These are phyloP conservation scores for Ophiostoma perfectum DNA, from an alignment of 2,329 filamentous ascomycete species.

Conservation along the genomic window DNA sequence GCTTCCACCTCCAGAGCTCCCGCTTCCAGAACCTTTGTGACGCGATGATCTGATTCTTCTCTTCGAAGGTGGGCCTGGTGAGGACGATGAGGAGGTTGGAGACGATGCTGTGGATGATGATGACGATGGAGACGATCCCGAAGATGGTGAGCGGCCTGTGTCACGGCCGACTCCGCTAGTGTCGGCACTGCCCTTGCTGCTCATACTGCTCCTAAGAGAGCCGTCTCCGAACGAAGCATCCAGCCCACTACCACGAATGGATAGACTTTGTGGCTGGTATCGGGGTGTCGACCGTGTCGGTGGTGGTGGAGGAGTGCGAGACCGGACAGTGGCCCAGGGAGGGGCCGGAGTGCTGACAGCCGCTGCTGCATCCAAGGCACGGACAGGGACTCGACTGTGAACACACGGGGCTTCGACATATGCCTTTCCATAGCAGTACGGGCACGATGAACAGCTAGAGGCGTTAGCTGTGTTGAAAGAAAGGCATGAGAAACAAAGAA, in stretches of 20 bases:
- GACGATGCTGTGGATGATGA: not conserved
- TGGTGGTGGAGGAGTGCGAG: not conserved
- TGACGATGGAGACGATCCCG: not conserved
- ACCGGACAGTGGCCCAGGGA: not conserved
- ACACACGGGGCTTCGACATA: constrained; percentile 22
- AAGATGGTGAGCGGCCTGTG: not conserved
- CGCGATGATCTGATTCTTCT: not conserved
- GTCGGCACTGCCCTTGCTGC: not conserved
- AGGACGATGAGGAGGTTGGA: not conserved
- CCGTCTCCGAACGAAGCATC: not conserved
- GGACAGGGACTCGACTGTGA: not conserved
- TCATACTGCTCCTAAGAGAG: not conserved
- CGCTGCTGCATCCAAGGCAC: not conserved
- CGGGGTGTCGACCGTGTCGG: not conserved
- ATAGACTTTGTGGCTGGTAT: not conserved
- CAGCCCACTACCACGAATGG: not conserved
- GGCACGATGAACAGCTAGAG: constrained; percentile 19
- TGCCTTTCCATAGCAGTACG: constrained; percentile 22
- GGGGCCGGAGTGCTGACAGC: not conserved
- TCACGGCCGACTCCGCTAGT: not conserved
- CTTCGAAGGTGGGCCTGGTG: not conserved
- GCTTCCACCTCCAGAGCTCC: not conserved
- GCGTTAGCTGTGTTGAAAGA: not conserved
- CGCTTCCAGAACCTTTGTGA: not conserved
- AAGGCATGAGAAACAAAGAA: not conserved